Base-by-base conservation (phyloP, 1,139 yeast genomes). In the Taphrina populina region DNA sequence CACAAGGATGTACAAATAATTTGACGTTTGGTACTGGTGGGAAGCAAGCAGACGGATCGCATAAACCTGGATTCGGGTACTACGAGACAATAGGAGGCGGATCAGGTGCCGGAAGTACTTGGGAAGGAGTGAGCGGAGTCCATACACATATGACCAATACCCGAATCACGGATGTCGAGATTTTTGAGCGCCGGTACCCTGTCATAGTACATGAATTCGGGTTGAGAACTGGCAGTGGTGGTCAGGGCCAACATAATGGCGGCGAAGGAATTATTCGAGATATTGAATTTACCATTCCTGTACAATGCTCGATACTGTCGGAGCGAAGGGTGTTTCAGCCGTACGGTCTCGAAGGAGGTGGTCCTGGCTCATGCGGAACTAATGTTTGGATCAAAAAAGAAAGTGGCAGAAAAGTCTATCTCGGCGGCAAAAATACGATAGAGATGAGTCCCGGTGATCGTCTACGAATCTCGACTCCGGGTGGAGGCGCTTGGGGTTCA, bases 81-180 rank as follows among this genome's bases (percentile, higher is more conserved):
- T 81, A 82, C 65, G 88, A 83, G 49, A 62, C 64, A 5, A 61
- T 62, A 17, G 64, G 63, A 7, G 64, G 64, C 29, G 64, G 64
- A 66, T 79, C 76, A 30, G 88, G 88, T 32, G 88, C 88, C 0
- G 84, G 84, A 0, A 73, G 77, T 0, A 74, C 77, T 3, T 81
- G 84, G 82, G 67, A 77, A 60, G 87, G 87, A 26, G 77, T 76
- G 32, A 73, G 77, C 61, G 86, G 83, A 10, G 85, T 82, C 4
- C 87, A 82, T 59, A 79, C 82, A 2, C 83, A 82, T 65, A 82
- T 81, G 83, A 82, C 87, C 29, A 82, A 82, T 67, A 81, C 88
- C 8, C 70, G 85, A 55, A 80, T 82, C 68, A 82, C 88, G 0
- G 88, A 82, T 62, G 80, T 83, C 1, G 88, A 82, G 66, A 75